Evolutionary conservation across 805 yeast genomes (phyloP), one percentile per base, ranked within the genome.

Genomic region (Nakazawaea siamensis): DNA sequence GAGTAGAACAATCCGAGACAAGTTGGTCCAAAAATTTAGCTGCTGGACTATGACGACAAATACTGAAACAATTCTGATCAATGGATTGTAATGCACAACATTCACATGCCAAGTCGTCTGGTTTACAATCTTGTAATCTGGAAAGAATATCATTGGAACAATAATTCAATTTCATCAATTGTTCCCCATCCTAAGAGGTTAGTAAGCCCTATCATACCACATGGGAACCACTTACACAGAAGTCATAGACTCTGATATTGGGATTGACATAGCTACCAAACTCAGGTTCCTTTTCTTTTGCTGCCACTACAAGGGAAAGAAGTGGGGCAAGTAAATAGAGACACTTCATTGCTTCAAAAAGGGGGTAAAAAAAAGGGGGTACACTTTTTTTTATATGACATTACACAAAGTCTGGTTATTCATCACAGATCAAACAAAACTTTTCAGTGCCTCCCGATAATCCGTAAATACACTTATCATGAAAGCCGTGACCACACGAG

Each of bases 401-500:
- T 24, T 24, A 24, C 27, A 24, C 27, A 24, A 24, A 24, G 14
- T 12, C 27, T 20, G 5, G 18, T 27, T 13, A 23, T 27, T 34
- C 40, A 7, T 49, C 52, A 47, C 76, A 70, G n/a, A 70, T 43
- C 19, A 69, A 51, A 44, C 76, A 70, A 16, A 29, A 40, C 2
- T 40, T 31, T 9, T 40, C 59, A 46, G 29, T 29, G 11, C 33
- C 44, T 4, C 49, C 52, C 2, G 73, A 73, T 45, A 80, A 57
- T 24, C 64, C 62, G 25, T 59, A 59, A 37, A 80, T 55, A 46
- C 90, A 80, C 16, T 57, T 57, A 8, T 61, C 47, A 49, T 81
- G 88, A 48, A 76, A 80, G 9, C 76, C 74, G 52, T 80, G 90
- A 4, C 66, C 63, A 51, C 88, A 81, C 43, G 68, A 69, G 55